Evolutionary conservation across 2,329 filamentous ascomycete genomes (phyloP).

Genomic region (Zasmidium citrigriseum): DNA sequence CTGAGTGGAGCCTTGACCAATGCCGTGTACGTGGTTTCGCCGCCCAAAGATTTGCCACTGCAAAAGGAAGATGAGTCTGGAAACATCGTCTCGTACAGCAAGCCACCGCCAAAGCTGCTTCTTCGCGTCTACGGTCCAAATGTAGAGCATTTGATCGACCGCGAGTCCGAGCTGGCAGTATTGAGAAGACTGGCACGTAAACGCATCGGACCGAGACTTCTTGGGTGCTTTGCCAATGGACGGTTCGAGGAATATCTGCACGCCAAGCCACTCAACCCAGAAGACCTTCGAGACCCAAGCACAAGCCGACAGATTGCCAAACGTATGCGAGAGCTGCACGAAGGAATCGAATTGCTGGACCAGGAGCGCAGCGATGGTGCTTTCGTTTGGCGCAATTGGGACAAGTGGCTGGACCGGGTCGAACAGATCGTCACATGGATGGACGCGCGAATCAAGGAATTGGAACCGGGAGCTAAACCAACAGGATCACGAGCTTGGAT

Average conservation of each 20-base stretch:
- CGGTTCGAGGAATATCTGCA: slow-evolving; percentile 95
- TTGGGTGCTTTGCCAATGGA: slow-evolving; percentile 92
- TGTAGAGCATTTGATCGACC: slow-evolving; percentile 92
- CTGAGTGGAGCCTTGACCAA: slow-evolving; percentile 93
- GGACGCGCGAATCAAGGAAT: slow-evolving; percentile 59
- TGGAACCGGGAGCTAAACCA: slow-evolving; percentile 44
- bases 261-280: slow-evolving; percentile 74
- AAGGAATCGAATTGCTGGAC: slow-evolving; percentile 83
- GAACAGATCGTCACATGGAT: slow-evolving; percentile 61
- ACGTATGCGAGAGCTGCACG: slow-evolving; percentile 93
- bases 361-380: slow-evolving; percentile 77
- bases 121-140: slow-evolving; percentile 93
- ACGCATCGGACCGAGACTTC: slow-evolving; percentile 85
- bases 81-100: slow-evolving; percentile 29
- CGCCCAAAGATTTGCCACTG: slow-evolving; percentile 64
- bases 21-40: slow-evolving; percentile 90
- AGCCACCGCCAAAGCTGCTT: slow-evolving; percentile 70
- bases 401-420: slow-evolving; percentile 77
- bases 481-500: slow-evolving; percentile 61
- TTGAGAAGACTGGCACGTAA: slow-evolving; percentile 83
- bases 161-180: slow-evolving; percentile 85
- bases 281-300: slow-evolving; percentile 75
- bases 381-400: slow-evolving; percentile 89
- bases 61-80: slow-evolving; percentile 41
- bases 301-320: slow-evolving; percentile 94